Evolutionary conservation across 2,329 filamentous ascomycete species (phyloP).

Genomic region (Fonsecaea pedrosoi): DNA sequence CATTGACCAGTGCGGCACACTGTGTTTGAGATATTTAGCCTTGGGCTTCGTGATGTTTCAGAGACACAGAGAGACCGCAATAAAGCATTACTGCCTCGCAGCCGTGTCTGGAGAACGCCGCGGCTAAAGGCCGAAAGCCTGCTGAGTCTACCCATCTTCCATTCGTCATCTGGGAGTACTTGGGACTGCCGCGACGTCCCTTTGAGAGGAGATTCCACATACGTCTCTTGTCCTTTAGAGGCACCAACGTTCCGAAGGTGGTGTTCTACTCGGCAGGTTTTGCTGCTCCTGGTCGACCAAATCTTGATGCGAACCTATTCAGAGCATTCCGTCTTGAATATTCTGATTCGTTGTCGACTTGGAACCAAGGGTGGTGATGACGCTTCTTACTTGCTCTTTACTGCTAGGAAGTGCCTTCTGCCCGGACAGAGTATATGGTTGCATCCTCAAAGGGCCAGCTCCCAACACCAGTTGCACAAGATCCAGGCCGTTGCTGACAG

Average conservation of each 20-base stretch:
- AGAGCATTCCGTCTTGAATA: not conserved
- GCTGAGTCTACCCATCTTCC: not conserved
- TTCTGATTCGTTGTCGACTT: not conserved
- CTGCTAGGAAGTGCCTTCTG: not conserved
- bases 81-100: not conserved
- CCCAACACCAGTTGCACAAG: not conserved
- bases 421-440: not conserved
- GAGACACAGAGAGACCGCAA: not conserved
- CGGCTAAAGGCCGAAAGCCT: constrained; percentile 1
- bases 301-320: not conserved
- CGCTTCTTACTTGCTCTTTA: not conserved
- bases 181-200: not conserved
- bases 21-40: constrained; percentile 8
- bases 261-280: not conserved
- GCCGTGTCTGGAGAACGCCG: not conserved
- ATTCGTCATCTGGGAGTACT: not conserved
- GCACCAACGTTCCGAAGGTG: not conserved
- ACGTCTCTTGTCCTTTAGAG: not conserved
- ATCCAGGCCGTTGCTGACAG: not conserved
- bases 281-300: not conserved
- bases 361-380: not conserved
- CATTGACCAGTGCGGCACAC: constrained; percentile 2
- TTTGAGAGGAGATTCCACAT: not conserved
- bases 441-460: not conserved
- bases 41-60: not conserved